phyloP scores from a whole-genome alignment of 129 eudicot genomes.

The Saposhnikovia divaricata region DNA sequence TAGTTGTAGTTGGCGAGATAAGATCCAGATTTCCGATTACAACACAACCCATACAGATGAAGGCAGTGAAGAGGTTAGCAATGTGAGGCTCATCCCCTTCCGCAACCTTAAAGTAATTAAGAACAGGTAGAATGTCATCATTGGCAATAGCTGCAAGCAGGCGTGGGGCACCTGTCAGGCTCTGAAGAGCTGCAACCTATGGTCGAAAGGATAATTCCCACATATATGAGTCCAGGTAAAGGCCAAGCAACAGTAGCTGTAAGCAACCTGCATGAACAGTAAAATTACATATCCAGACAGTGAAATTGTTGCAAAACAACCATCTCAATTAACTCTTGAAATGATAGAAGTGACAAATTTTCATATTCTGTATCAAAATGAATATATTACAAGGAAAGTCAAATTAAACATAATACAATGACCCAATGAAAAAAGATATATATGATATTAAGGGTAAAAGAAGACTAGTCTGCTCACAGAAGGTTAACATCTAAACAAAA shows the following conservation, averaged over 20 bases:
- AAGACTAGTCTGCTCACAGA: not conserved
- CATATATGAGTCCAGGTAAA: conserved; percentile 69
- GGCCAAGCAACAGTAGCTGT: conserved; percentile 99
- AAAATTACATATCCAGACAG: conserved; percentile 1
- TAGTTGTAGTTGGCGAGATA: conserved; percentile 89
- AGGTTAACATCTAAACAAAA: not conserved
- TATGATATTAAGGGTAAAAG: not conserved
- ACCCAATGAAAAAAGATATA: not conserved
- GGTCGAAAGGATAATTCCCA: conserved; percentile 96
- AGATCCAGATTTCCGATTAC: conserved; percentile 96
- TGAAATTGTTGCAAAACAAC: not conserved
- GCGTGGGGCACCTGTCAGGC: conserved; percentile 95
- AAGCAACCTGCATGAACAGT: conserved; percentile 62
- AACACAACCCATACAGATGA: conserved; percentile 88
- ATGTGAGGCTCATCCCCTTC: conserved; percentile 89
- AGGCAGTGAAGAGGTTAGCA: conserved; percentile 94
- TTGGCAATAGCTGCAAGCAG: conserved; percentile 97
- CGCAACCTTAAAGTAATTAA: conserved; percentile 87
- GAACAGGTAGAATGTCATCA: conserved; percentile 96
- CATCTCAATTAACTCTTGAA: not conserved
- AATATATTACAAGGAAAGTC: not conserved
- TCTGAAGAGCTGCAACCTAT: conserved; percentile 98
- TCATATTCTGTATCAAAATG: not conserved
- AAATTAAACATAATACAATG: not conserved
- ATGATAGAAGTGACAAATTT: not conserved